Conservation (phyloP, 495 filamentous ascomycete species). For the Xylaria nigripes region DNA sequence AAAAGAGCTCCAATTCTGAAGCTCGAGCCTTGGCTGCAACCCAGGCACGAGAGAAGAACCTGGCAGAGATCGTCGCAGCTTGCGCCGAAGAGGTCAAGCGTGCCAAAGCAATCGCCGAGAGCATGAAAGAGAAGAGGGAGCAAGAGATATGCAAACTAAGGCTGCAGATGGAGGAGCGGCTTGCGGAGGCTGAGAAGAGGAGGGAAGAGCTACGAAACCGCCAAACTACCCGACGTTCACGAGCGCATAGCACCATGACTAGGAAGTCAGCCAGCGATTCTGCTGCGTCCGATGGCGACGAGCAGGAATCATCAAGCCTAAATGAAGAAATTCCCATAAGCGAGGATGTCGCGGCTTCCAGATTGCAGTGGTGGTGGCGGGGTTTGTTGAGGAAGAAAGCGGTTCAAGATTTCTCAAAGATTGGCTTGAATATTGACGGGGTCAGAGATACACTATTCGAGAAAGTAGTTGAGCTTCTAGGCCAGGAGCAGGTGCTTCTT, state of each 20-base stretch:
- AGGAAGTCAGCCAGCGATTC: slow-evolving; percentile 40
- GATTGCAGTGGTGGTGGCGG: slow-evolving; percentile 75
- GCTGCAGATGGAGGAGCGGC: slow-evolving; percentile 77
- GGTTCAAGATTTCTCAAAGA: slow-evolving; percentile 55
- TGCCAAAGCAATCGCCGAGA: slow-evolving; percentile 88
- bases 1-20: slow-evolving; percentile 55
- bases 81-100: slow-evolving; percentile 93
- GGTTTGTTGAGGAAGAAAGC: slow-evolving; percentile 48
- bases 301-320: slow-evolving; percentile 28
- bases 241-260: slow-evolving; percentile 54
- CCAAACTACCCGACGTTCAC: slow-evolving; percentile 51
- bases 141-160: slow-evolving; percentile 68
- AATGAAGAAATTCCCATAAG: slow-evolving; percentile 46
- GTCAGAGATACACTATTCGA: slow-evolving; percentile 75
- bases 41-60: slow-evolving; percentile 77
- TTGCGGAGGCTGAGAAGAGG: slow-evolving; percentile 79
- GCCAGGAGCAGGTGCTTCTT: slow-evolving; percentile 60
- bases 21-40: slow-evolving; percentile 85
- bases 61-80: slow-evolving; percentile 86
- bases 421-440: slow-evolving; percentile 66
- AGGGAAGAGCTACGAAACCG: slow-evolving; percentile 49
- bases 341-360: slow-evolving; percentile 57
- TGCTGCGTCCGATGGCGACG: slow-evolving; percentile 49
- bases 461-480: slow-evolving; percentile 67
- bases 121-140: slow-evolving; percentile 81